Conservation (phyloP, 805 yeast species). For the Pichia deserticola region DNA sequence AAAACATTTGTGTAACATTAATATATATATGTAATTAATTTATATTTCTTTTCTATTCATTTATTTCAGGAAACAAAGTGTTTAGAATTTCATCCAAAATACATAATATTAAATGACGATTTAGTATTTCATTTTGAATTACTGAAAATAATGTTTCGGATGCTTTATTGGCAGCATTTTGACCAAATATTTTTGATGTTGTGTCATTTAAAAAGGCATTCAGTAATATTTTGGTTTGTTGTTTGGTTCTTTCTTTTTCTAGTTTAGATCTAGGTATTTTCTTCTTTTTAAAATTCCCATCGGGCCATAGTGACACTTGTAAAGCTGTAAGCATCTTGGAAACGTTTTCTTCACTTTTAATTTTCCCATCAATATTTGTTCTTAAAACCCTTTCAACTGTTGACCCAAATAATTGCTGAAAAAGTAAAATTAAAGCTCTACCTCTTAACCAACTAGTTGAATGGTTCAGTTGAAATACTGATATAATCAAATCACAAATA, state of each 20-base stretch:
- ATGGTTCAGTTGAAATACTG: conserved; percentile 53
- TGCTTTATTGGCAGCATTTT: conserved; percentile 55
- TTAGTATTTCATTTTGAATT: conserved; percentile 68
- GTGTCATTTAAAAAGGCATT: conserved; percentile 54
- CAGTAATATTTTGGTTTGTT: conserved; percentile 51
- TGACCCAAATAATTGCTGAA: conserved; percentile 83
- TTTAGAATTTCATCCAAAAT: conserved; percentile 50
- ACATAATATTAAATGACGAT: conserved; percentile 53
- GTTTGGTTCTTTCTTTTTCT: conserved; percentile 46
- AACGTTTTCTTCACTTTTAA: conserved; percentile 39
- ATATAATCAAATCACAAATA: conserved; percentile 65
- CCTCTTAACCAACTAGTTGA: conserved; percentile 79
- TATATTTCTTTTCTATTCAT: background rate
- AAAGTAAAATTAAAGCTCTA: conserved; percentile 66
- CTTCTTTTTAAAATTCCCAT: conserved; percentile 41
- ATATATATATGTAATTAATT: no score
- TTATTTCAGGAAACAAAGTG: conserved; percentile 36
- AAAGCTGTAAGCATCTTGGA: conserved; percentile 30
- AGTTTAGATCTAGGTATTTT: conserved; percentile 37
- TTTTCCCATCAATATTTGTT: conserved; percentile 31
- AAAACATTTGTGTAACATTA: background rate
- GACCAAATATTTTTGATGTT: conserved; percentile 69
- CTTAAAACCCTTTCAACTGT: conserved; percentile 65
- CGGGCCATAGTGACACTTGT: conserved; percentile 40
- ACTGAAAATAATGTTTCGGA: conserved; percentile 51